Evolutionary conservation across 148 eudicot species (phyloP), one percentile per base, ranked within the genome.

Genomic region (Vaccinium corymbosum): DNA sequence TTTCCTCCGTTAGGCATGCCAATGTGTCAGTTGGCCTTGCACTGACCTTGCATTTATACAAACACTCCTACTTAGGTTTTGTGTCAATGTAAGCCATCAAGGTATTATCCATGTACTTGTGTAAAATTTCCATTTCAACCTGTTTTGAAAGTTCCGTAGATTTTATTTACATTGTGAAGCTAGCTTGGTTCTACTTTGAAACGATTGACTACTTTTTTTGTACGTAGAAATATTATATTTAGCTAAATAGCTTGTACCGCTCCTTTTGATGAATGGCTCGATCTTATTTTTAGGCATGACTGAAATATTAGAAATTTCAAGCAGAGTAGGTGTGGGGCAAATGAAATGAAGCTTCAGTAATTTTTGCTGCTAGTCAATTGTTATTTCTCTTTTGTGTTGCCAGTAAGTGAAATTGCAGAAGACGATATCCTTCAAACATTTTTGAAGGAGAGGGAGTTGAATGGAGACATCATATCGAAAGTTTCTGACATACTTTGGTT

Each of bases 401-500:
- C 80, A 85, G 86, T 74, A 61, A 81, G 76, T 50, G 81, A 81
- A 61, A 52, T 81, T 59, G 87, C 80, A 61, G 84, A 81, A 59
- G 84, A 81, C 61, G 87, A 85, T 81, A 38, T 85, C 61, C 72
- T 81, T 62, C 80, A 16, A 81, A 62, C 84, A 75, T 85, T 85
- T 81, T 46, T 81, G 14, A 66, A 85, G 87, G 84, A 85, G 78
- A 81, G 87, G 64, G 81, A 76, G 68, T 38, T 42, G 68, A 78
- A 56, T 81, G 87, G 87, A 75, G 87, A 85, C 76, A 48, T 85
- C 78, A 81, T 85, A 38, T 71, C 87, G 0, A 85, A 70, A 64
- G 87, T 85, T 85, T 85, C 87, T 76, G 87, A 85, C 70, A n/a
- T 55, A 81, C 52, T 85, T 64, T 85, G 87, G 87, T 62, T 61